phyloP scores from a whole-genome alignment of 83 land plant species.

The Picea mariana region DNA sequence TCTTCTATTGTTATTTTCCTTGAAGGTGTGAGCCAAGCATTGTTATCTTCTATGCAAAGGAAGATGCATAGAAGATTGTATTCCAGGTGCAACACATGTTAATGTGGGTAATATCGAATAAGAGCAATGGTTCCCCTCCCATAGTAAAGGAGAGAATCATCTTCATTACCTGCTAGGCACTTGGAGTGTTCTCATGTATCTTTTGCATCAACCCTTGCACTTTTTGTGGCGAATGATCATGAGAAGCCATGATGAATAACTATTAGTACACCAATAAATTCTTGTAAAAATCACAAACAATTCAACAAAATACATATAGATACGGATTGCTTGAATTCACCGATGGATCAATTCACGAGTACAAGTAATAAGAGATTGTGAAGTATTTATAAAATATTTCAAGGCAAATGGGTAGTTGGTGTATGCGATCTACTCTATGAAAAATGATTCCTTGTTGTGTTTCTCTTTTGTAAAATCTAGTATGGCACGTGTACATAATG shows the following conservation, averaged over 20 bases:
- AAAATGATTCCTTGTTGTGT: neutral
- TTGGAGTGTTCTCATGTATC: constrained; percentile 25
- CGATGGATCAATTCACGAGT: too few species aligned
- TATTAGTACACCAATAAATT: neutral
- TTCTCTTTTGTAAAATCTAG: neutral
- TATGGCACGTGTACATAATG: neutral
- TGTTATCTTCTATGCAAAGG: too few species aligned
- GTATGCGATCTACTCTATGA: neutral
- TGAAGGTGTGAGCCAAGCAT: too few species aligned
- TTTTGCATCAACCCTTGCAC: constrained; percentile 11
- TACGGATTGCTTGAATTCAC: too few species aligned
- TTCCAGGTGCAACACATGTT: too few species aligned
- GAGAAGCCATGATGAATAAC: neutral
- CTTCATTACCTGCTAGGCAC: constrained; percentile 25
- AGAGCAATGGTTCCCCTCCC: constrained; percentile 44
- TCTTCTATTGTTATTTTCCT: too few species aligned
- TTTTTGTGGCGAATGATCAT: neutral
- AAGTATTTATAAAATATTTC: too few species aligned
- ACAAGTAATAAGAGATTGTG: neutral
- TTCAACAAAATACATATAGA: too few species aligned
- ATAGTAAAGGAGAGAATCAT: constrained; percentile 26
- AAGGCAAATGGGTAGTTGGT: neutral
- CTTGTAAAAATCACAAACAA: neutral
- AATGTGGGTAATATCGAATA: constrained; percentile 45
- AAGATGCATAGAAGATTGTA: too few species aligned